These are phyloP conservation scores for Naganishia kalamii DNA, from an alignment of 768 basidiomycete species.

Conservation along the genomic window DNA sequence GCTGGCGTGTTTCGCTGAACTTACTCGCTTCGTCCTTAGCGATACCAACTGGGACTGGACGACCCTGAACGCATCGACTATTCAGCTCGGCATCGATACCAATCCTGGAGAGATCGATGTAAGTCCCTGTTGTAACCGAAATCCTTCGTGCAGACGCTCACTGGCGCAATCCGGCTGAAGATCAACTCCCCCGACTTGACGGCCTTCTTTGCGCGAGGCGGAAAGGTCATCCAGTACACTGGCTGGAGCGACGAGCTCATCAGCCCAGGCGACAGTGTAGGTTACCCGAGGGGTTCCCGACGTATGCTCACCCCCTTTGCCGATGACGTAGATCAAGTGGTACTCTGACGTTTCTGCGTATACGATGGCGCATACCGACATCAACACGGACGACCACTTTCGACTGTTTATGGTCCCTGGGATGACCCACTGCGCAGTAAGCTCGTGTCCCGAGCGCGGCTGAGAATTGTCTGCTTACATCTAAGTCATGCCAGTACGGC, in stretches of 20 bases:
- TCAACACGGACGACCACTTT: background rate
- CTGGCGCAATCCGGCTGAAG: background rate
- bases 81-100: background rate
- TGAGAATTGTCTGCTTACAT: too few species aligned
- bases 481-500: background rate
- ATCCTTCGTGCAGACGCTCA: background rate
- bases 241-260: slow-evolving; percentile 5
- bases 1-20: background rate
- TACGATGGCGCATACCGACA: background rate
- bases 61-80: background rate
- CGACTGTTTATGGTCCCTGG: slow-evolving; percentile 7
- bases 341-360: slow-evolving; percentile 1
- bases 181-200: background rate
- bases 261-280: background rate
- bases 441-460: background rate
- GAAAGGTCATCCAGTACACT: slow-evolving; percentile 1
- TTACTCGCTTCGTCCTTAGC: background rate
- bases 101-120: slow-evolving; percentile 2
- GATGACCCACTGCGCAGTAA: slow-evolving; percentile 5
- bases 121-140: background rate
- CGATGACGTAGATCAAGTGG: background rate
- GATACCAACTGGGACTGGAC: slow-evolving; percentile 8
- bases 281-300: background rate
- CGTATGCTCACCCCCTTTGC: background rate
- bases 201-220: background rate